Evolutionary conservation across 805 yeast species (phyloP), one percentile per base, ranked within the genome.

Genomic region (Clavispora santaluciae): DNA sequence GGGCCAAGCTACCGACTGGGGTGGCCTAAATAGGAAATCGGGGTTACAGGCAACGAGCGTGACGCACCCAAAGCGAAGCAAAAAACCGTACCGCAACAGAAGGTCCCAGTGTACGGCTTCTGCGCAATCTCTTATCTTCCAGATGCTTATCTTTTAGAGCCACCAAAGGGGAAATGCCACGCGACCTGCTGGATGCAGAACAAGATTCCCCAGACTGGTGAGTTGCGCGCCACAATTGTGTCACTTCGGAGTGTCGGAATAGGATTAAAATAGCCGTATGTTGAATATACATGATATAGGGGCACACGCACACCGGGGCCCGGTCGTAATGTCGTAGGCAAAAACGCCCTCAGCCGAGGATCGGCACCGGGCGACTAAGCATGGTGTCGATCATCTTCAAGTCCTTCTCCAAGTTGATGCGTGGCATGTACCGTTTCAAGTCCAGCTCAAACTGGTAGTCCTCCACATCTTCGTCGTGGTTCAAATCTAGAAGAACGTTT

Each of bases 361-460:
- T 28, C 17, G 13, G 40, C 21, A 37, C 13, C 28, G 40, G 40
- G 12, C 31, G 36, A 7, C 20, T 26, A 21, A 45, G 35, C 49
- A 45, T 43, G 36, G 38, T 46, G 33, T 48, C 52, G 20, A 46
- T 46, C 38, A 44, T 35, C 23, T 39, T 45, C 38, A 48, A 41
- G 36, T 48, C 51, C 16, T 43, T 40, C 43, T 45, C 51, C 36
- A 48, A 41, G 41, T 45, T 48, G 35, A 43, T 33, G 11, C 49
- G 45, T 6, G 49, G 48, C 29, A 36, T 24, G 36, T 43, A 45
- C 38, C 23, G 41, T 31, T 45, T 45, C 15, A 43, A 39, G 39
- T 45, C 49, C 44, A 36, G 49, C 45, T 45, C 45, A 26, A 45
- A 39, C 33, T 23, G 41, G 42, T 43, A 45, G 22, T 40, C 49